Base-by-base conservation (phyloP, 2,329 filamentous ascomycete genomes). In the Microdochium bolleyi region DNA sequence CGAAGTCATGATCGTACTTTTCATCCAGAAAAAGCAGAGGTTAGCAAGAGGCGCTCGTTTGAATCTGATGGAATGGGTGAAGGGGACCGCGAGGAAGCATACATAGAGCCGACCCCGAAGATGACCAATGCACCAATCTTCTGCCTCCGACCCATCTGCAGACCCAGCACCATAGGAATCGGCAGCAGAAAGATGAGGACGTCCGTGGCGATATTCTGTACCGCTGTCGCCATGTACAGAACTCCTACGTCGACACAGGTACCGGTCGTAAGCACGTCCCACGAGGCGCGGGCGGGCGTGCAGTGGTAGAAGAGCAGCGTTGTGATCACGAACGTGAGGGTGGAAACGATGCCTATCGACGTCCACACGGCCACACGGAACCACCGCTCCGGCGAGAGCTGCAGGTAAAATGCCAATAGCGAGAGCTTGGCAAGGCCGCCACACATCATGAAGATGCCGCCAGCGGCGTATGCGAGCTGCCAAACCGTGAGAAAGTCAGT, bases 141-240 rank as follows among this genome's bases (percentile, higher is more conserved):
- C 55, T 77, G 74, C 51, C 69, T 71, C 48, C 54, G 60, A 0
- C 70, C 68, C 59, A 77, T 68, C 41, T 71, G 67, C 7, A 77
- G 62, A 5, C 60, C 62, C 54, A 68, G 62, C 14, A 78, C 64
- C 9, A 72, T 72, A 2, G 67, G 67, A 49, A 76, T 68, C 1
- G 75, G 75, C 8, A 77, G 60, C 1, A 67, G 54, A 54, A 73
- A 71, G 49, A 75, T 69, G 14, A 73, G 54, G 10, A 75, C 52
- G 57, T 77, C 73, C 25, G 73, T 74, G 37, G 70, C 51, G 51
- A 77, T 75, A 58, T 76, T 76, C 16, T 74, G 61, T 1, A 70
- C 69, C 0, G 74, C 72, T 56, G 49, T 57, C 8, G 55, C 55
- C 13, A 55, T 54, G 44, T 56, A 58, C n/a, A 56, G 51, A 9